Evolutionary conservation across 768 basidiomycete species (phyloP).

Genomic region (Austroboletus eburneus): DNA sequence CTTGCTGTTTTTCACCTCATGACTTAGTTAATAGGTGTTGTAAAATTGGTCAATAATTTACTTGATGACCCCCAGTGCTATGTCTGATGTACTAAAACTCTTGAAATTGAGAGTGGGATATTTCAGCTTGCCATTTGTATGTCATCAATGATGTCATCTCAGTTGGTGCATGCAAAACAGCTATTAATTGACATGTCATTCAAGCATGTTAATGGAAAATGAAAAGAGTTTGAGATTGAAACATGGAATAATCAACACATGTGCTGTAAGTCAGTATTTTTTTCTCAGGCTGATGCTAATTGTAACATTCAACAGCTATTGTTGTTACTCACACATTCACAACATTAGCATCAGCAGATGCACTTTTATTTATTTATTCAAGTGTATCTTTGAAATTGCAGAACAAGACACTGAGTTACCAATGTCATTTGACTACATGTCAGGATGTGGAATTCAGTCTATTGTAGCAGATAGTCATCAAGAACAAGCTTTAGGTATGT

Average conservation of each 20-base stretch:
- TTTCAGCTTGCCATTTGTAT: slow-evolving; percentile 1
- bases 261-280: background rate
- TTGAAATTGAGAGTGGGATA: background rate
- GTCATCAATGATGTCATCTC: background rate
- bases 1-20: too few relatives aligned
- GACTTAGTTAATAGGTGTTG: background rate
- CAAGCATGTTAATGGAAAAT: background rate
- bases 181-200: slow-evolving; percentile 5
- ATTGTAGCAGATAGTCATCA: too few relatives aligned
- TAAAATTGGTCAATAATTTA: background rate
- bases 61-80: background rate
- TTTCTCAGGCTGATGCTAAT: background rate
- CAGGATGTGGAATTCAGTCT: too few relatives aligned
- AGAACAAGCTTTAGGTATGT: too few relatives aligned
- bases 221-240: slow-evolving; percentile 5
- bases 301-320: slow-evolving; percentile 1
- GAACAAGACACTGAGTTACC: background rate
- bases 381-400: slow-evolving; percentile 4
- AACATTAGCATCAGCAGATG: background rate
- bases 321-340: slow-evolving; percentile 1
- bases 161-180: background rate
- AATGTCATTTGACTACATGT: too few relatives aligned
- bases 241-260: background rate
- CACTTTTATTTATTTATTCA: background rate
- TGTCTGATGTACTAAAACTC: background rate